Conservation (phyloP, 306 rosid species). For the Parietaria judaica region DNA sequence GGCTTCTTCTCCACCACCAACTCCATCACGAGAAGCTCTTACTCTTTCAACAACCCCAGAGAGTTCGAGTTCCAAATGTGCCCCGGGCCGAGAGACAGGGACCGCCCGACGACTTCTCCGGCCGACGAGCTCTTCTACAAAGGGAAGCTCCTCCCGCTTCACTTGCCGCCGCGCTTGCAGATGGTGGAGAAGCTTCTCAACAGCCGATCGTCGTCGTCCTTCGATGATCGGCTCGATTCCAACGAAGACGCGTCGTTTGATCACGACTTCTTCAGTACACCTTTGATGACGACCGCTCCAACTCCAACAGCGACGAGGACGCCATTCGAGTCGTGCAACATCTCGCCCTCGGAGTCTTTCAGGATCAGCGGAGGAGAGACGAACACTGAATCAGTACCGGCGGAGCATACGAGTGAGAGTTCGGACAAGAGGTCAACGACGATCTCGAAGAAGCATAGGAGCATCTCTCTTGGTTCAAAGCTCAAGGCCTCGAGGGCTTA, state of each 20-base stretch:
- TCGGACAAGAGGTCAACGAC: constrained; percentile 33
- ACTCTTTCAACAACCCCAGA: constrained; percentile 33
- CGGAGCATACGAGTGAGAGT: not conserved
- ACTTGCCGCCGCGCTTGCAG: constrained; percentile 81
- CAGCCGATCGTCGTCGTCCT: constrained; percentile 20
- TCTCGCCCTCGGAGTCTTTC: constrained; percentile 67
- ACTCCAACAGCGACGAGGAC: constrained; percentile 61
- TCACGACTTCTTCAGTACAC: constrained; percentile 61
- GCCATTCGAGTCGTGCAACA: constrained; percentile 85
- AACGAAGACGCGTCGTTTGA: constrained; percentile 39
- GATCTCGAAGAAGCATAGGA: constrained; percentile 73
- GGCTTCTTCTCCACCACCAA: constrained; percentile 34
- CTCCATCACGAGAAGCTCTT: constrained; percentile 15
- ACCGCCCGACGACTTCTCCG: constrained; percentile 63
- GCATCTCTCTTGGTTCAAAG: constrained; percentile 62
- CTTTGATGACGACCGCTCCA: constrained; percentile 53
- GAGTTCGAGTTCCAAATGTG: constrained; percentile 99
- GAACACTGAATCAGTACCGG: constrained; percentile 44
- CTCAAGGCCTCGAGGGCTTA: constrained; percentile 84
- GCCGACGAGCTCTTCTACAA: constrained; percentile 99
- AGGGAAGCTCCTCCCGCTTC: constrained; percentile 97
- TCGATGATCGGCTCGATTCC: not conserved
- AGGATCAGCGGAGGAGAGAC: constrained; percentile 67
- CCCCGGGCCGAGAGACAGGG: constrained; percentile 43
- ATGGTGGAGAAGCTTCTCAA: constrained; percentile 80